Base-by-base conservation (phyloP, 2,329 filamentous ascomycete genomes). In the Epicoccum nigrum region DNA sequence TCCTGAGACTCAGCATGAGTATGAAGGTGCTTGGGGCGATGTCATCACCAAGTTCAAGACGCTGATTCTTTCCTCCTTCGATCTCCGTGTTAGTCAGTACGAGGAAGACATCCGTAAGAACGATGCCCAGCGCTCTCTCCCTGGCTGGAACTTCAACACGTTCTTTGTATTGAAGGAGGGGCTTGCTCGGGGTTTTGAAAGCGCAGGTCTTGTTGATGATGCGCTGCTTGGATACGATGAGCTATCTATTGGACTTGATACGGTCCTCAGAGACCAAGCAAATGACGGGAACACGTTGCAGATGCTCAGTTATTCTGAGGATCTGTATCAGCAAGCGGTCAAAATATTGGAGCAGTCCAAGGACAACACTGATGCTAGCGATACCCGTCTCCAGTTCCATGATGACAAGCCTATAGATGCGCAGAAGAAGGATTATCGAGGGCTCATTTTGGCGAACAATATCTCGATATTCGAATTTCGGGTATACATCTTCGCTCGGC, bases 91-190 rank as follows among this genome's bases (percentile, higher is more conserved):
- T 1, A 86, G 84, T 16, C 93, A 97, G 65, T 99, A 99, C 71
- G 94, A 99, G 73, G 92, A 97, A 53, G 94, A 99, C 62, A 96
- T 99, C 61, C 89, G 90, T 56, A 94, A 97, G 72, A 94, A 92
- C 67, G 93, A 97, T 63, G 84, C 87, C 0, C 92, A 97, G 71
- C 83, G 93, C 38, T 86, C 81, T 27, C 76, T 99, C 15, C 94
- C 94, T 0, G 94, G 94, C 0, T 99, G 94, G 94, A 99, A 99
- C 68, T 99, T 99, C 70, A 97, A 94, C 74, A 99, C 94, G 0
- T 99, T 99, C 71, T 99, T 99, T 71, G 92, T 99, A 13, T 81
- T 99, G 7, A 99, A 99, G 68, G 94, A 99, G 72, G 94, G 94
- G 0, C 77, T 99, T 28, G 93, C 94, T 1, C 84, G 90, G 60